Evolutionary conservation across 345 rosid genomes (phyloP), one percentile per base, ranked within the genome.

Genomic region (Cardiospermum halicacabum): DNA sequence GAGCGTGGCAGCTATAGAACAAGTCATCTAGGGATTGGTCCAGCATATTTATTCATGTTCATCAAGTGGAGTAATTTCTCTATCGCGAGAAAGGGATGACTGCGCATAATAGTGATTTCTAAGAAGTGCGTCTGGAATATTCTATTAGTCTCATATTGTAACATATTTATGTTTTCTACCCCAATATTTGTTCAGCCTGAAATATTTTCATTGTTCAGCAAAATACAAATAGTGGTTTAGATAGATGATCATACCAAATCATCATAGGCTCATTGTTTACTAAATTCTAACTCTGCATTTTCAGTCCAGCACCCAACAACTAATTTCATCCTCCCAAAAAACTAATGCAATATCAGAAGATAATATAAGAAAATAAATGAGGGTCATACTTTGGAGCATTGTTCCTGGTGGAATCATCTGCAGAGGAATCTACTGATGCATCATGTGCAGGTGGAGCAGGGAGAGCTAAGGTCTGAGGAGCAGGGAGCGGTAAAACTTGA

Each of bases 331-430:
- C 28, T 5, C 22, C 53, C 26, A 36, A 16, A 19, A 16, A 26
- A 18, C 4, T 4, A 67, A 4, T 11, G 3, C 36, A 4, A 40
- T 24, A 53, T 22, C 27, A 4, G 16, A 42, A 62, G 3, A 7
- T 47, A 31, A 31, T 18, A n/a, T 3, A 30, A 60, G 31, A 15
- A 25, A 50, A 31, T 28, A 56, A 6, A 60, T 1, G 49, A 15
- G 15, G 16, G 31, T 10, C 75, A 54, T 78, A 86, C 92, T 69
- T 78, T 5, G 86, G 69, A 43, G 80, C 74, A 54, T 37, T 47
- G 50, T 43, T 67, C 72, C 67, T 78, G 3, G 69, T 48, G 49
- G 75, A 55, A 53, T 69, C 81, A 43, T 77, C 79, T 19, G 21
- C 48, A 18, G 15, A 58, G 30, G 50, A 12, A 73, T 77, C 82